Evolutionary conservation across 345 rosid genomes (phyloP).

Genomic region (Pistacia vera): DNA sequence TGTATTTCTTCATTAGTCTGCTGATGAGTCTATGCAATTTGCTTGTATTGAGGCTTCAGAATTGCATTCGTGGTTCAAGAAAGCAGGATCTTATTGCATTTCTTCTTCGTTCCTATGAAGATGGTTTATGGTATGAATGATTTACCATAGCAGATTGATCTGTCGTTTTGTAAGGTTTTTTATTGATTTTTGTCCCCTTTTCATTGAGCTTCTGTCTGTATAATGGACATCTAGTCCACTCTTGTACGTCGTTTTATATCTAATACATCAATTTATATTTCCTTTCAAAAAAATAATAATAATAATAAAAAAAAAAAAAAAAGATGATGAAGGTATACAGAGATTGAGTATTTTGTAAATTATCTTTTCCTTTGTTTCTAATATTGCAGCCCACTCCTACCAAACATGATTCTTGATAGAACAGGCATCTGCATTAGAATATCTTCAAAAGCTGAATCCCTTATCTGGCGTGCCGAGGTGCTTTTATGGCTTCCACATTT

Average conservation of each 20-base stretch:
- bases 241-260: no score
- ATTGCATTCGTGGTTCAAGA: conserved; percentile 48
- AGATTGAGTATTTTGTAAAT: conserved; percentile 9
- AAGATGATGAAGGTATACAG: not conserved
- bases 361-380: conserved; percentile 21
- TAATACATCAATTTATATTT: no score
- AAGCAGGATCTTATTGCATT: conserved; percentile 66
- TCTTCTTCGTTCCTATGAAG: conserved; percentile 54
- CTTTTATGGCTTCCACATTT: conserved; percentile 12
- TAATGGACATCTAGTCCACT: no score
- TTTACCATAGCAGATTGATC: conserved; percentile 1
- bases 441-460: conserved; percentile 62
- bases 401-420: conserved; percentile 51
- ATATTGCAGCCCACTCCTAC: conserved; percentile 50
- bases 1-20: conserved; percentile 19
- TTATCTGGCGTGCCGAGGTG: conserved; percentile 93
- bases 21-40: conserved; percentile 15
- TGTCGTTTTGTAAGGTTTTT: no score
- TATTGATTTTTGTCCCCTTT: no score
- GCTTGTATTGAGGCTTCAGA: conserved; percentile 44
- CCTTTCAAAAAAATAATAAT: no score
- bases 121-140: conserved; percentile 51
- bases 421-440: conserved; percentile 58
- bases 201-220: no score
- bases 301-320: no score